Evolutionary conservation across 1,284 basidiomycete genomes (phyloP).

Genomic region (Paramarasmius palmivorus): DNA sequence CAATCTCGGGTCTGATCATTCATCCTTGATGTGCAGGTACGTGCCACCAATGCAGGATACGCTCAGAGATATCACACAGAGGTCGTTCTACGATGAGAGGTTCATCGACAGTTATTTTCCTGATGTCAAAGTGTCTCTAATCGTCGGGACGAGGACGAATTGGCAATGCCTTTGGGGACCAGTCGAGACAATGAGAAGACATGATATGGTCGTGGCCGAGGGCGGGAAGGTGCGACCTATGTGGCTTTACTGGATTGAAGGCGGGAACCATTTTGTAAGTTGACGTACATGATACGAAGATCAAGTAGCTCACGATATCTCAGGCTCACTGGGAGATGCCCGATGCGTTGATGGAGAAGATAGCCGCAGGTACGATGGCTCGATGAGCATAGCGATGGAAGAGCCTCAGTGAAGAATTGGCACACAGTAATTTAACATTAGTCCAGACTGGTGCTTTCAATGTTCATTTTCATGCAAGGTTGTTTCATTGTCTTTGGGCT

Average conservation of each 20-base stretch:
- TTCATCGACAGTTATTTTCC: conserved; percentile 6
- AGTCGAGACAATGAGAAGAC: conserved; percentile 4
- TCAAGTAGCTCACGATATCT: no score
- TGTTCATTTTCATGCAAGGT: no score
- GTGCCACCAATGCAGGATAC: conserved; percentile 7
- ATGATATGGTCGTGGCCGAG: not conserved
- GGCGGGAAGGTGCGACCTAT: not conserved
- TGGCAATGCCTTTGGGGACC: conserved; percentile 10
- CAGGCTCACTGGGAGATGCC: not conserved
- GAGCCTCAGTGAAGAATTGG: no score
- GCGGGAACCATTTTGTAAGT: conserved; percentile 13
- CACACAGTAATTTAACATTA: no score
- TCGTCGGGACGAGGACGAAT: conserved; percentile 1
- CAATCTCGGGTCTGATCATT: not conserved
- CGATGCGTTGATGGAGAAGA: not conserved
- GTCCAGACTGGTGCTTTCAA: no score
- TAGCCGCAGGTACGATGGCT: not conserved
- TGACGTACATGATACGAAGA: not conserved
- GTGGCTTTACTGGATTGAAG: conserved; percentile 5
- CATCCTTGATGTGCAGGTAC: not conserved
- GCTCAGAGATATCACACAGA: conserved; percentile 3
- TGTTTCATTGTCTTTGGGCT: no score
- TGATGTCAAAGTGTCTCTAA: conserved; percentile 1
- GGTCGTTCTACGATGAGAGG: conserved; percentile 5
- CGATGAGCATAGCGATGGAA: no score